Percentiles rank a stretch among this genome's conserved stretches.
These are phyloP conservation scores for Vigna angularis DNA, from an alignment of 306 rosid genomes.

Conservation along the genomic window DNA sequence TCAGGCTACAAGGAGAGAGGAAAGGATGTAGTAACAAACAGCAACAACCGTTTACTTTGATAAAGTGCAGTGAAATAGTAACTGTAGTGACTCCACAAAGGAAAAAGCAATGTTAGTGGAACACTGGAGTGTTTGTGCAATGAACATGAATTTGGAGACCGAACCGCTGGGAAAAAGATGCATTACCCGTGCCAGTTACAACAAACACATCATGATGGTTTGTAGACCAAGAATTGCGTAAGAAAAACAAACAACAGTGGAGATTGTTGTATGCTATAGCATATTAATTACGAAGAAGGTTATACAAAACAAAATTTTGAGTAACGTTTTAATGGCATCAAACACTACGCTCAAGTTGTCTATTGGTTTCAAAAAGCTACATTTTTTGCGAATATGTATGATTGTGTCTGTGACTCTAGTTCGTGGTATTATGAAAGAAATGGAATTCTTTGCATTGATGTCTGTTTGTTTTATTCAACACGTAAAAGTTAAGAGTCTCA, in stretches of 20 bases:
- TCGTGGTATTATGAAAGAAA: background rate
- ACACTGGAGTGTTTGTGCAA: constrained; percentile 15
- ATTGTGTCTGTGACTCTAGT: background rate
- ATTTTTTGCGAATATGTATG: background rate
- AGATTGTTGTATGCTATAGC: background rate
- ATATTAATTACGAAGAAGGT: background rate
- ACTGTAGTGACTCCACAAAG: background rate
- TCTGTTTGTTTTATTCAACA: background rate
- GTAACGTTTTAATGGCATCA: background rate
- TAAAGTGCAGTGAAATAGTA: background rate
- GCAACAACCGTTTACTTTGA: constrained; percentile 30
- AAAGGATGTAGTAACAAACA: background rate
- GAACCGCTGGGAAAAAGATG: constrained; percentile 2
- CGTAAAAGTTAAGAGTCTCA: background rate
- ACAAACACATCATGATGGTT: constrained; percentile 9
- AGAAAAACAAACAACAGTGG: background rate
- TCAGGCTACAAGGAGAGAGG: background rate
- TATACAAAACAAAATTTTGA: background rate
- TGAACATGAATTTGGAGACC: constrained; percentile 10
- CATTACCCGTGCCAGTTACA: constrained; percentile 17
- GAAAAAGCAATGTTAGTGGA: constrained; percentile 21
- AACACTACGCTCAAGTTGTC: background rate
- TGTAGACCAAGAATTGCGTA: constrained; percentile 2
- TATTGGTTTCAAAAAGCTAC: background rate
- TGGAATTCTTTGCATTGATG: background rate